A percentile compares a stretch with the other conserved stretches of the same genome.
These are phyloP conservation scores for Rhodotorula sphaerocarpa DNA, from an alignment of 768 basidiomycete species.

Conservation along the genomic window DNA sequence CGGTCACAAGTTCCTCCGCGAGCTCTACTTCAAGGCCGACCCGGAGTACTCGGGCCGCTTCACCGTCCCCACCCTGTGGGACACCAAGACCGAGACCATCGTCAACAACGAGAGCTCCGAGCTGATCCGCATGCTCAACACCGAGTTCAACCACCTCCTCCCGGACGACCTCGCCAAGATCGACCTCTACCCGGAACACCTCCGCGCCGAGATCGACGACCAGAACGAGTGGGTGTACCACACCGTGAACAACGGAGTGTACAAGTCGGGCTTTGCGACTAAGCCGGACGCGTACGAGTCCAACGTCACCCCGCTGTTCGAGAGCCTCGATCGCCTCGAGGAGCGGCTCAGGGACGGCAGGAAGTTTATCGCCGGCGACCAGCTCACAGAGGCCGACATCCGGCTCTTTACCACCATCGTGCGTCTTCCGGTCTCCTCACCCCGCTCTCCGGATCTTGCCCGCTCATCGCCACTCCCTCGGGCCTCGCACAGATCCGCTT, in stretches of 20 bases:
- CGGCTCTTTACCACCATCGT: constrained; percentile 91
- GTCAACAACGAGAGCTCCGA: constrained; percentile 85
- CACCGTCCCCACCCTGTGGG: constrained; percentile 82
- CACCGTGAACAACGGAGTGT: constrained; percentile 50
- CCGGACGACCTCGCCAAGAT: constrained; percentile 52
- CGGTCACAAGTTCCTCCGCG: constrained; percentile 57
- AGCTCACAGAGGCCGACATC: constrained; percentile 57
- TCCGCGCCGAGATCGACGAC: constrained; percentile 68
- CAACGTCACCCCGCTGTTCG: constrained; percentile 66
- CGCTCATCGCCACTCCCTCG: background rate
- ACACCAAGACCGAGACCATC: constrained; percentile 65
- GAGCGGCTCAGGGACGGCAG: constrained; percentile 61
- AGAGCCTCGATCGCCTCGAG: constrained; percentile 72
- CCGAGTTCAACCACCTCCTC: constrained; percentile 57
- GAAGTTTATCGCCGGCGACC: constrained; percentile 73
- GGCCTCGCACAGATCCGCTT: constrained; percentile 59
- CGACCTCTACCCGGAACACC: constrained; percentile 69
- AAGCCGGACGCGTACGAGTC: constrained; percentile 70
- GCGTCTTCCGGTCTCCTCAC: constrained; percentile 38
- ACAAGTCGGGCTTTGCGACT: constrained; percentile 66
- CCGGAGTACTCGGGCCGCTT: constrained; percentile 58
- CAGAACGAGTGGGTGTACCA: constrained; percentile 76
- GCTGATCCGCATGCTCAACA: constrained; percentile 89
- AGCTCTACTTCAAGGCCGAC: constrained; percentile 71
- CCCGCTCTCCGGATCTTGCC: too few species aligned